phyloP scores from a whole-genome alignment of 306 rosid species.

The Cicer pinnatifidum region DNA sequence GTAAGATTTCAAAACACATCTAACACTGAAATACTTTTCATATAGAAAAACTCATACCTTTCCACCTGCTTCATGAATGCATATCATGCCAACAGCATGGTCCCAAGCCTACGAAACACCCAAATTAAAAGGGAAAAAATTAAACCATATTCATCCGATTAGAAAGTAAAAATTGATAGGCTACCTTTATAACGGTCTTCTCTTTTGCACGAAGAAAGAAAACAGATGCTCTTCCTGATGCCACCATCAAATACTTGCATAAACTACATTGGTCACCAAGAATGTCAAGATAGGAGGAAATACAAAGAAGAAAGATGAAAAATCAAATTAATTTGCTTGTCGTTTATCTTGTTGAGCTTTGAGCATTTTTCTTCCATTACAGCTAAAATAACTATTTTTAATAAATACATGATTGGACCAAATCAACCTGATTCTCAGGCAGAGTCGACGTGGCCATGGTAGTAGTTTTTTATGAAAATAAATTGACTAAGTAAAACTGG shows the following conservation, averaged over 20 bases:
- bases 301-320: conserved; percentile 22
- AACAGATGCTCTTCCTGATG: conserved; percentile 54
- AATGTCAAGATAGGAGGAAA: conserved; percentile 38
- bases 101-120: conserved; percentile 50
- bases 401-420: not conserved
- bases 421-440: not conserved
- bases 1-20: conserved; percentile 8
- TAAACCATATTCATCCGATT: not conserved
- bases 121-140: not conserved
- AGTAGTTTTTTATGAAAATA: not conserved
- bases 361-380: not conserved
- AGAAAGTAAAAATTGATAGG: conserved; percentile 32
- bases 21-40: not conserved
- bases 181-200: conserved; percentile 51
- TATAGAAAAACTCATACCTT: conserved; percentile 39
- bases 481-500: not conserved
- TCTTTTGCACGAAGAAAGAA: conserved; percentile 49
- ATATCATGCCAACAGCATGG: conserved; percentile 53
- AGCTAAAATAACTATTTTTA: not conserved
- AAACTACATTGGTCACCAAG: conserved; percentile 45
- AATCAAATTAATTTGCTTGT: not conserved
- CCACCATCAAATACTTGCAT: conserved; percentile 59
- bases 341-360: not conserved
- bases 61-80: conserved; percentile 55
- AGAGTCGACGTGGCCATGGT: not conserved